These are phyloP conservation scores for Nannizziopsis arthrosporioides DNA, from an alignment of 2,329 filamentous ascomycete genomes.

Conservation along the genomic window DNA sequence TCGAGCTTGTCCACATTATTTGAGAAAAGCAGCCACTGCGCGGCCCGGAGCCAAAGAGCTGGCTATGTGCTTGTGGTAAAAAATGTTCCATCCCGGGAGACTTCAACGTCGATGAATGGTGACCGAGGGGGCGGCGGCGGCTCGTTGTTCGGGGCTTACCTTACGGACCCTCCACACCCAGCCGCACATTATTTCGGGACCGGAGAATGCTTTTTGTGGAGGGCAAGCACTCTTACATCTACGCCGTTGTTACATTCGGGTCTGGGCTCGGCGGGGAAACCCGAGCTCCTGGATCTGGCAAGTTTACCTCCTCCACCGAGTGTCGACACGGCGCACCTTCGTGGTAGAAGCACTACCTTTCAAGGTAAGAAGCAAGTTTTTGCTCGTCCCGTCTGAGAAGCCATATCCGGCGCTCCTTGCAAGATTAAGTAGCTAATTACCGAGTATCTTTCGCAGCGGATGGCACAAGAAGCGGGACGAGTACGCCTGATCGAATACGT, in stretches of 20 bases:
- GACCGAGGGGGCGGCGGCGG: constrained; percentile 17
- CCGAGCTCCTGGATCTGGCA: constrained; percentile 38
- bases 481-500: constrained; percentile 62
- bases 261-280: neutral
- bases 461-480: constrained; percentile 35
- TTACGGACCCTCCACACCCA: constrained; percentile 77
- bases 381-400: too few species aligned
- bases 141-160: constrained; percentile 75
- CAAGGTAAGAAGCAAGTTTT: constrained; percentile 24
- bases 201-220: constrained; percentile 91
- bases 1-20: constrained; percentile 81
- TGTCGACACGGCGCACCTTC: constrained; percentile 51
- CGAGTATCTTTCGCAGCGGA: constrained; percentile 13
- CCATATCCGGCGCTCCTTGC: too few species aligned
- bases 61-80: constrained; percentile 83
- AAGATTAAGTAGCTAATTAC: constrained; percentile 12
- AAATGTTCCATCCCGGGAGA: constrained; percentile 44
- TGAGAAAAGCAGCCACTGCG: constrained; percentile 57
- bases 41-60: constrained; percentile 54
- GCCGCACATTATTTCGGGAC: constrained; percentile 82
- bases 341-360: constrained; percentile 48
- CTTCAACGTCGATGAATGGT: constrained; percentile 5
- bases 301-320: constrained; percentile 59
- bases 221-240: constrained; percentile 54
- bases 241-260: constrained; percentile 25